These are phyloP conservation scores for Wilcoxina mikolae DNA, from an alignment of 495 filamentous ascomycete species.

Conservation along the genomic window DNA sequence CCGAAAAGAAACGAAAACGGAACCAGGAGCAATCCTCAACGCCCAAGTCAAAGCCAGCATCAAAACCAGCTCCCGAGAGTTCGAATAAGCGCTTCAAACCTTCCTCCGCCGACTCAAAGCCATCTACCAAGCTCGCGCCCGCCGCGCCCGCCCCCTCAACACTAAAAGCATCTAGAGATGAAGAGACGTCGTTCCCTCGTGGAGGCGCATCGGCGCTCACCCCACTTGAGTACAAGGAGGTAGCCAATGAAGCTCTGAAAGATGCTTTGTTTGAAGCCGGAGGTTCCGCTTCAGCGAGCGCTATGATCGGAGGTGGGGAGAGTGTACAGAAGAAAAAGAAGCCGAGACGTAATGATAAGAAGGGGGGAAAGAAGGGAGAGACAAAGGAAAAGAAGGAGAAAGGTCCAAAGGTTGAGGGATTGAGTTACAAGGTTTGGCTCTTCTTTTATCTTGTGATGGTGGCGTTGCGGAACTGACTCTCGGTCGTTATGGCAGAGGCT, in stretches of 20 bases:
- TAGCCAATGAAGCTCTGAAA: slow-evolving; percentile 78
- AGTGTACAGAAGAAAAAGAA: slow-evolving; percentile 37
- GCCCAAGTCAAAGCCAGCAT: slow-evolving; percentile 6
- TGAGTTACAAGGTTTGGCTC: slow-evolving; percentile 69
- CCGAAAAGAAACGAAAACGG: slow-evolving; percentile 24
- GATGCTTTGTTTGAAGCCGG: slow-evolving; percentile 89
- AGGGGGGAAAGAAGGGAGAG: slow-evolving; percentile 38
- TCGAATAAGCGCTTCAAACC: slow-evolving; percentile 10
- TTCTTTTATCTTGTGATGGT: background rate
- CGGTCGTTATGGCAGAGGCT: slow-evolving; percentile 42
- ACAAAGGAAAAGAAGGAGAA: slow-evolving; percentile 35
- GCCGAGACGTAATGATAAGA: slow-evolving; percentile 40
- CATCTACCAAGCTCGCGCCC: background rate
- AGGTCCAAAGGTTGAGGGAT: slow-evolving; percentile 58
- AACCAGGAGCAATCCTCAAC: slow-evolving; percentile 15
- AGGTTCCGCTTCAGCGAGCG: slow-evolving; percentile 32
- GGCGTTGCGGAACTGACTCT: background rate
- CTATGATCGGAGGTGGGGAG: slow-evolving; percentile 32
- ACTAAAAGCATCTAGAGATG: slow-evolving; percentile 39
- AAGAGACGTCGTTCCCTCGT: slow-evolving; percentile 80
- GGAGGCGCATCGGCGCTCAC: slow-evolving; percentile 84
- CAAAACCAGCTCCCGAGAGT: slow-evolving; percentile 15
- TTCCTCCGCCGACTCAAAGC: background rate
- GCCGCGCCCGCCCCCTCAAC: slow-evolving; percentile 9
- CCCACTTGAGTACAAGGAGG: slow-evolving; percentile 88